Percentiles rank a stretch among this genome's conserved stretches.
Evolutionary conservation across 2,329 filamentous ascomycete species (phyloP).

Genomic region (Thielaviopsis cerberus): DNA sequence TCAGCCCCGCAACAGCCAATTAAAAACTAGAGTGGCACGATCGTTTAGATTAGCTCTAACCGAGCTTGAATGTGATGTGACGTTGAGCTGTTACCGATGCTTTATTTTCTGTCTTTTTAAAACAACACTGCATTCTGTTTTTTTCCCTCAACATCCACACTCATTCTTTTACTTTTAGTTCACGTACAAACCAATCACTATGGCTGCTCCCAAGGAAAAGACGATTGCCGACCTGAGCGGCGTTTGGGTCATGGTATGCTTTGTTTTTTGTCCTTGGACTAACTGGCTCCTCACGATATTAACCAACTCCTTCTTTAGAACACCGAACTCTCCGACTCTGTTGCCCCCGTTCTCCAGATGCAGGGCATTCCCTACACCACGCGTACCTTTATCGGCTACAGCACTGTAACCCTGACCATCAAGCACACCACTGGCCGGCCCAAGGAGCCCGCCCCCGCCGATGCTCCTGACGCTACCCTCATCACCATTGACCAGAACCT

Average conservation of each 20-base stretch:
- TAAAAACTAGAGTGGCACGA: too few species aligned
- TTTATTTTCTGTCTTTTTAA: neutral
- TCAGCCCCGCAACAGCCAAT: too few species aligned
- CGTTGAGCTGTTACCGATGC: too few species aligned
- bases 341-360: slow-evolving; percentile 50
- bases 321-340: slow-evolving; percentile 49
- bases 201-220: slow-evolving; percentile 54
- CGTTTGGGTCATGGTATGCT: slow-evolving; percentile 47
- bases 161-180: too few species aligned
- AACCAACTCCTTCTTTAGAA: slow-evolving; percentile 35
- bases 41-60: too few species aligned
- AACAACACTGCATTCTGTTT: neutral
- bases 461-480: slow-evolving; percentile 30
- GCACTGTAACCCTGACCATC: slow-evolving; percentile 48
- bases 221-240: slow-evolving; percentile 50
- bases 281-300: neutral
- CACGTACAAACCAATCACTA: slow-evolving; percentile 20
- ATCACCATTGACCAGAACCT: slow-evolving; percentile 55
- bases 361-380: slow-evolving; percentile 55
- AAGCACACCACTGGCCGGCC: slow-evolving; percentile 31
- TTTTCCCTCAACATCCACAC: slow-evolving; percentile 1
- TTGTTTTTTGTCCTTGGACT: too few species aligned
- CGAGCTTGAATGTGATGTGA: too few species aligned
- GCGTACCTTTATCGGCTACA: slow-evolving; percentile 52
- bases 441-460: slow-evolving; percentile 22